Evolutionary conservation across 352 stramenopile species (phyloP).

Genomic region (Hyphochytrium catenoides): DNA sequence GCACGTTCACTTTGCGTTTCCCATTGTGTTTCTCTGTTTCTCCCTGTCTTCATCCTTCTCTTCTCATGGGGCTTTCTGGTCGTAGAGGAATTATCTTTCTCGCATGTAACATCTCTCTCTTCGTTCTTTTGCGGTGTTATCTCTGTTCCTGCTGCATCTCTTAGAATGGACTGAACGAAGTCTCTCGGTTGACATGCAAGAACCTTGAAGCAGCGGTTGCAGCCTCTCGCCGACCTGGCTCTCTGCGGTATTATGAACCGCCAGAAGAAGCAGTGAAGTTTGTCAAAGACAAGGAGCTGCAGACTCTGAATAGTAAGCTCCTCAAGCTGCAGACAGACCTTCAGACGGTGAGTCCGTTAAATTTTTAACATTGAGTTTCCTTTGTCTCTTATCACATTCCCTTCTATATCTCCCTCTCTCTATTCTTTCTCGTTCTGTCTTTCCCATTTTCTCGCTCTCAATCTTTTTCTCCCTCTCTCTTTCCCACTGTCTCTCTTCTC

Average conservation of each 20-base stretch:
- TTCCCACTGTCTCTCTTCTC: too few species aligned
- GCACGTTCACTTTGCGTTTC: too few species aligned
- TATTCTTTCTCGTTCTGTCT: too few species aligned
- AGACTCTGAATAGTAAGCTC: too few species aligned
- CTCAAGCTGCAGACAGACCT: slow-evolving; percentile 24
- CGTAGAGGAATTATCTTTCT: not conserved
- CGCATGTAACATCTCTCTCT: not conserved
- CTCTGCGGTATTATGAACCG: slow-evolving; percentile 39
- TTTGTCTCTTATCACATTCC: too few species aligned
- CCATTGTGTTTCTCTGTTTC: not conserved
- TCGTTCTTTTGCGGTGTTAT: not conserved
- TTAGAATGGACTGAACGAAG: slow-evolving; percentile 35
- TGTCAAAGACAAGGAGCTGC: slow-evolving; percentile 25
- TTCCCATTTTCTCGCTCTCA: too few species aligned
- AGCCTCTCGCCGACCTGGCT: slow-evolving; percentile 34
- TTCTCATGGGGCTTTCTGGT: too few species aligned
- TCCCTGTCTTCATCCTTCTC: not conserved
- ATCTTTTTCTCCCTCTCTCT: too few species aligned
- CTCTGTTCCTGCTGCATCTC: slow-evolving; percentile 1
- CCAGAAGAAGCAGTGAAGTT: slow-evolving; percentile 25
- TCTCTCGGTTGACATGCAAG: slow-evolving; percentile 41
- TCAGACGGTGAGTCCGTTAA: too few species aligned
- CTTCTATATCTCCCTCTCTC: too few species aligned
- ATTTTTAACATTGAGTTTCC: too few species aligned
- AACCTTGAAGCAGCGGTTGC: slow-evolving; percentile 46